Conservation (phyloP, 352 stramenopile species). For the Phytophthora cryptogea region DNA sequence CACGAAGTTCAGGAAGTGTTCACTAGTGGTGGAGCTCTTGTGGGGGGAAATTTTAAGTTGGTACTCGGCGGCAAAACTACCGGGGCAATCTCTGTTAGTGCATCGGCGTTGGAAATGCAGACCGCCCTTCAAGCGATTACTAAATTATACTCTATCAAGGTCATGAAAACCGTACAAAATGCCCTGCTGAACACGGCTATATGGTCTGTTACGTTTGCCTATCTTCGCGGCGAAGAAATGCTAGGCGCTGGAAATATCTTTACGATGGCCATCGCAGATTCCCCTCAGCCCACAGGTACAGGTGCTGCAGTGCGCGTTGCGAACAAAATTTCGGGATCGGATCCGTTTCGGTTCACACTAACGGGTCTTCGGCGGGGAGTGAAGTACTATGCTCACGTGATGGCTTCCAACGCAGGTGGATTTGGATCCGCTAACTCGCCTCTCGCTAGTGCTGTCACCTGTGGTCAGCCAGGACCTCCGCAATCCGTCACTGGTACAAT, state of each 20-base stretch:
- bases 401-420: conserved; percentile 74
- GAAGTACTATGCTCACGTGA: conserved; percentile 77
- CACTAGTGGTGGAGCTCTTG: conserved; percentile 8
- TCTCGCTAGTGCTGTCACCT: conserved; percentile 57
- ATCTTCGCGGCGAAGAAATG: conserved; percentile 90
- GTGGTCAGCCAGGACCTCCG: conserved; percentile 52
- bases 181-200: conserved; percentile 57
- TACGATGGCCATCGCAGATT: conserved; percentile 65
- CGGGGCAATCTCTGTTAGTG: conserved; percentile 64
- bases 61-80: conserved; percentile 91
- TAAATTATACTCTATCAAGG: conserved; percentile 87
- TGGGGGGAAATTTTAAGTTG: conserved; percentile 88
- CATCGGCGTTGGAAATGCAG: conserved; percentile 89
- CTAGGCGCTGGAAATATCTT: conserved; percentile 92
- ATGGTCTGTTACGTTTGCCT: conserved; percentile 95
- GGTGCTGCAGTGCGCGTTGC: conserved; percentile 65
- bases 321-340: conserved; percentile 91
- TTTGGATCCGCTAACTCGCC: conserved; percentile 52
- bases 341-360: conserved; percentile 82
- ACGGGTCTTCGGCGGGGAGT: conserved; percentile 53
- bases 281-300: conserved; percentile 57
- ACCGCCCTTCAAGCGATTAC: conserved; percentile 64
- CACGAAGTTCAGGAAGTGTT: conserved; percentile 68
- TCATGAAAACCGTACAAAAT: conserved; percentile 45
- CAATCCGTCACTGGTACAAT: conserved; percentile 51